phyloP scores from a whole-genome alignment of 1,284 basidiomycete genomes.

The Naganishia sp. region DNA sequence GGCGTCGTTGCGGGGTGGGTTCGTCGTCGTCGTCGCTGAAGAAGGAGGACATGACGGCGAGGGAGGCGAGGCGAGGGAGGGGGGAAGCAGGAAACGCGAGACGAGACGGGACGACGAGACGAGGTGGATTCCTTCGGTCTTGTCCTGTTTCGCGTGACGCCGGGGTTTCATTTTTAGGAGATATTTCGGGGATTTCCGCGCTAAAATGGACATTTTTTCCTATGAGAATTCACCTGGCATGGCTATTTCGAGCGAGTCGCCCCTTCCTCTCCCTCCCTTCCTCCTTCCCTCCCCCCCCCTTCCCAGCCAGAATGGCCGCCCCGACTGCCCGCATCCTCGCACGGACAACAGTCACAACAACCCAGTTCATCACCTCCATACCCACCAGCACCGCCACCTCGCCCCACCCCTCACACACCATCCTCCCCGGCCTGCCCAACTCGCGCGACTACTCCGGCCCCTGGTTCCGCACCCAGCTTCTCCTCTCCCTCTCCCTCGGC shows the following conservation, averaged over 20 bases:
- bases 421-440: slow-evolving; percentile 11
- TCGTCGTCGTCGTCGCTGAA: slow-evolving; percentile 36
- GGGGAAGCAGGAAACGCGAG: no score
- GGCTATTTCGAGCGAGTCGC: background rate
- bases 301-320: background rate
- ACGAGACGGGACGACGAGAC: no score
- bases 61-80: background rate
- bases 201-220: no score
- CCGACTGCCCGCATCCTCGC: background rate
- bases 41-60: slow-evolving; percentile 35
- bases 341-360: background rate
- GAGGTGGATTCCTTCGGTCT: background rate
- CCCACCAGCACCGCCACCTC: slow-evolving; percentile 2
- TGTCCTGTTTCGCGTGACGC: background rate
- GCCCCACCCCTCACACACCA: background rate
- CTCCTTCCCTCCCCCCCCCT: background rate
- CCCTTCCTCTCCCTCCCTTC: background rate
- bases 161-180: background rate
- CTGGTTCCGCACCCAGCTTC: slow-evolving; percentile 77
- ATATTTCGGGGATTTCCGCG: no score
- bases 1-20: background rate
- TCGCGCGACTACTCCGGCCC: slow-evolving; percentile 39
- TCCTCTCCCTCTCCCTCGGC: slow-evolving; percentile 76
- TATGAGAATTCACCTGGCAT: no score
- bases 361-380: background rate